Percentiles rank a stretch among this genome's conserved stretches.
Evolutionary conservation across 106 monocot genomes (phyloP).

Genomic region (Dendrobium chrysotoxum): DNA sequence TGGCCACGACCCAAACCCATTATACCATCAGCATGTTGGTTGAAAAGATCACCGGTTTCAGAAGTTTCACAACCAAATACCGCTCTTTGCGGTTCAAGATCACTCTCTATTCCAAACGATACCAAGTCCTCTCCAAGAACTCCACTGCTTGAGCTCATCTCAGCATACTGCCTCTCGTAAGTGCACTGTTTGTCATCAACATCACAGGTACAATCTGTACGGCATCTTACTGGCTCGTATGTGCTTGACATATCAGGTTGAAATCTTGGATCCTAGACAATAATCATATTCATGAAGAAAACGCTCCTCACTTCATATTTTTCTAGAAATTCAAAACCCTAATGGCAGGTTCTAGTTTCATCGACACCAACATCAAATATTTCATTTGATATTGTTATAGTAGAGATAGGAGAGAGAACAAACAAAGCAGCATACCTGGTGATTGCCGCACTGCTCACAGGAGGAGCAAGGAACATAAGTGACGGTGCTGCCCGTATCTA

Average conservation of each 20-base stretch:
- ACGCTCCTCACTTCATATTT: neutral
- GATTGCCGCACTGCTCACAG: slow-evolving; percentile 67
- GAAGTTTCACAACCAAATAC: slow-evolving; percentile 84
- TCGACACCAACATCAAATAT: neutral
- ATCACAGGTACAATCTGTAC: slow-evolving; percentile 43
- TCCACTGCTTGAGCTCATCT: slow-evolving; percentile 82
- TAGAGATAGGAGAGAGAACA: neutral
- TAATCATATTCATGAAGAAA: slow-evolving; percentile 2
- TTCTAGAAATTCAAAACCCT: neutral
- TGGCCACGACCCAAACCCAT: slow-evolving; percentile 71
- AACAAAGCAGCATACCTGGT: slow-evolving; percentile 35
- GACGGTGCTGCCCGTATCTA: slow-evolving; percentile 71
- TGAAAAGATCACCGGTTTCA: slow-evolving; percentile 72
- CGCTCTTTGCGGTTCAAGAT: slow-evolving; percentile 48
- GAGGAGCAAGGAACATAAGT: slow-evolving; percentile 70
- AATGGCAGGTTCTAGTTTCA: neutral
- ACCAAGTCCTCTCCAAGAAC: slow-evolving; percentile 73
- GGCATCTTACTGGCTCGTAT: slow-evolving; percentile 57
- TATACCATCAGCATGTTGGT: slow-evolving; percentile 88
- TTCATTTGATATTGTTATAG: neutral
- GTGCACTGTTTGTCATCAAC: slow-evolving; percentile 50
- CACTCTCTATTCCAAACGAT: slow-evolving; percentile 57
- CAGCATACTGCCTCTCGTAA: slow-evolving; percentile 76
- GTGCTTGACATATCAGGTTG: slow-evolving; percentile 61
- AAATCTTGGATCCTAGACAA: slow-evolving; percentile 62